Evolutionary conservation across 2,329 filamentous ascomycete genomes (phyloP), one percentile per base, ranked within the genome.

Genomic region (Stagonosporopsis cucurbitacearum): DNA sequence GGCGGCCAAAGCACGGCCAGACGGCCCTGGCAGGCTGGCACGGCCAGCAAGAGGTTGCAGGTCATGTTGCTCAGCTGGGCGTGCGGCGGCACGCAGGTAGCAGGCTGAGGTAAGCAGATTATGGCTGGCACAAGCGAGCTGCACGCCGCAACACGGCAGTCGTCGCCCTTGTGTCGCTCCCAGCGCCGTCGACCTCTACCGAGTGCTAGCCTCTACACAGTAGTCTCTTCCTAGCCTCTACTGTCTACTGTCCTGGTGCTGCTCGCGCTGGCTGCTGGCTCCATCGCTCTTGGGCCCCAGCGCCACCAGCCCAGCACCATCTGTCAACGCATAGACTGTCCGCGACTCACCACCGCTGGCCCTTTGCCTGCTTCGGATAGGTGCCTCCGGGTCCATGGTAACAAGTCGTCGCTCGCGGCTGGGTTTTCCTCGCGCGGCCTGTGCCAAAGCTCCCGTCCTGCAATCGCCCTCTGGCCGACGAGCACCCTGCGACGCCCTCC

Each of bases 381-480:
- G 48, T 59, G 62, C 66, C 66, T 64, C 72, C 72, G 68, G 63
- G 63, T 74, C 72, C 71, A 74, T 74, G 71, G 71, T 75, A 74
- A 73, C 58, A 55, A 56, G 66, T 50, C 62, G 57, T 61, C 66
- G 63, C 60, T 68, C 65, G 64, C 51, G 64, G 58, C 68, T 71
- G 66, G 65, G 66, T 67, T 66, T 61, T 68, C 66, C 45, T 68
- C 69, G 66, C 72, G 65, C 66, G 65, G 69, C 67, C 64, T 72
- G 66, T 65, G 64, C 62, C 53, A 58, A 56, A 61, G 65, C 62
- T 70, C 61, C 67, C 67, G 63, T 68, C 61, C 64, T 67, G 63
- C 60, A 67, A 67, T 65, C 63, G 59, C 66, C 62, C 60, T 68
- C 57, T 69, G 63, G 65, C 58, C 62, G 67, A 58, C 64, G 55